phyloP scores from a whole-genome alignment of 768 basidiomycete species.

The Russula virescens region DNA sequence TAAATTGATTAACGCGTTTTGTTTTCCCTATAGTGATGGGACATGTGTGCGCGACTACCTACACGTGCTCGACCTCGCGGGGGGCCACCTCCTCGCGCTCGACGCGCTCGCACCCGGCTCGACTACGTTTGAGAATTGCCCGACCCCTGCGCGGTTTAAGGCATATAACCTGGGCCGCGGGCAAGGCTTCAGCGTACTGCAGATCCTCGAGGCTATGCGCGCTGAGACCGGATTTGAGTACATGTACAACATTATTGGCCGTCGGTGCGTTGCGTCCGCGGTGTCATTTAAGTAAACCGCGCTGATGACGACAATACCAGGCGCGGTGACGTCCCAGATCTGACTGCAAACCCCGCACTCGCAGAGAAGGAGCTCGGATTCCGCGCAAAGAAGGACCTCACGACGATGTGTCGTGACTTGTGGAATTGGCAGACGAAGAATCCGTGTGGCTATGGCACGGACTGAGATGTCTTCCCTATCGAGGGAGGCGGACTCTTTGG shows the following conservation, averaged over 20 bases:
- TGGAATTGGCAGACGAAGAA: conserved; percentile 99
- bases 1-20: not conserved
- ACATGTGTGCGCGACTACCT: conserved; percentile 97
- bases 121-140: conserved; percentile 51
- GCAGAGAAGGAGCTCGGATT: conserved; percentile 94
- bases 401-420: conserved; percentile 92
- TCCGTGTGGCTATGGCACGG: conserved; percentile 59
- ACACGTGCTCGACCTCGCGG: conserved; percentile 91
- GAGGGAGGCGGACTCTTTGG: not conserved
- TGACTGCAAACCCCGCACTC: conserved; percentile 88
- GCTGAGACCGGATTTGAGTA: conserved; percentile 85
- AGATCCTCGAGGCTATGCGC: conserved; percentile 93
- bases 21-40: conserved; percentile 57
- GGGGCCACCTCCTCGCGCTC: conserved; percentile 87
- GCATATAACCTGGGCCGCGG: conserved; percentile 98
- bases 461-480: conserved; percentile 1
- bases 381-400: conserved; percentile 70
- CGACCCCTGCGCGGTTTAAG: conserved; percentile 62
- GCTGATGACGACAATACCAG: conserved; percentile 35
- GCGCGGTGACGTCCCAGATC: conserved; percentile 91
- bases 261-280: conserved; percentile 54
- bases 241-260: conserved; percentile 83
- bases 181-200: conserved; percentile 83
- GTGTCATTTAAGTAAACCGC: not conserved
- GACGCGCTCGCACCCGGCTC: conserved; percentile 68